Evolutionary conservation across 306 rosid species (phyloP), one percentile per base, ranked within the genome.

Genomic region (Pterocarpus santalinus): DNA sequence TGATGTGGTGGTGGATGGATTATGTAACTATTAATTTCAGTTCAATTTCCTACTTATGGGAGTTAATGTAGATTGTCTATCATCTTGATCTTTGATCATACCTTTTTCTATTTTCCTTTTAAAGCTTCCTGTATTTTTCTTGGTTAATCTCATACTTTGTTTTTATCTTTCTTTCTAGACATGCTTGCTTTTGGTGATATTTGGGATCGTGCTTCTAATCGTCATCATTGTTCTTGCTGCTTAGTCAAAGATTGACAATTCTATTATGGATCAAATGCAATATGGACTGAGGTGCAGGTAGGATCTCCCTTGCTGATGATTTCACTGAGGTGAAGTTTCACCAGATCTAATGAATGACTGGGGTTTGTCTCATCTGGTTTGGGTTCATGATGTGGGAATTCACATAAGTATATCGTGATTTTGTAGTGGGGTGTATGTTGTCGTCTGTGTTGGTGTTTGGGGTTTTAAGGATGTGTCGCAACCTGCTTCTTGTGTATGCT

Each of bases 151-250:
- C 51, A 3, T 65, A 66, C 12, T 8, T 38, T 46, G 13, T 70
- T 22, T 51, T 55, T 8, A 34, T 68, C 33, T 16, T 35, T 53
- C 22, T 60, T 62, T 74, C 36, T 4, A 95, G 98, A 62, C 92
- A 33, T 95, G 97, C 89, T 91, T 95, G 89, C 98, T 95, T 66
- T 73, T 90, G 97, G 98, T 95, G 87, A 95, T 95, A 83, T 92
- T 95, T 49, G 98, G 97, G 68, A 86, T 95, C 12, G 94, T 95
- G 82, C 97, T 95, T 68, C 97, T 95, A 73, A 95, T 95, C 58
- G 89, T 92, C 87, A 79, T 95, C 78, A 82, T 95, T 72, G 90
- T 95, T 56, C 91, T 95, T 44, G 97, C 93, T 53, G 97, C 95
- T 64, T 95, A 91, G 87, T 76, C 53, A 64, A 75, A 69, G 69